A percentile compares a stretch with the other conserved stretches of the same genome.
Evolutionary conservation across 2,329 filamentous ascomycete genomes (phyloP).

Genomic region (Dryadomyces quercivorus): DNA sequence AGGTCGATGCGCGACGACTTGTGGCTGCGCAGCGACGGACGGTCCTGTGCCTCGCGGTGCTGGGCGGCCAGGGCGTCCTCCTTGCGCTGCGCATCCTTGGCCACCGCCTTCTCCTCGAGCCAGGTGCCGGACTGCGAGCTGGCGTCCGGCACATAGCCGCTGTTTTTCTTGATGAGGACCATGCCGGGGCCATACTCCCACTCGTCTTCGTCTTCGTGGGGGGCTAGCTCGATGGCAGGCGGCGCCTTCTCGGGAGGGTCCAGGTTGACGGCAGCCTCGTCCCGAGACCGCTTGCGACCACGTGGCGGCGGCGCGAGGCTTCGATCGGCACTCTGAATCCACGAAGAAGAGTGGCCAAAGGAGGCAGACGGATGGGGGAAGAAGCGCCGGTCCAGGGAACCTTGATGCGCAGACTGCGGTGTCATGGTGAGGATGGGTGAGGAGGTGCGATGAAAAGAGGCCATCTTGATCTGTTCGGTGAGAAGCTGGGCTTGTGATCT

Average conservation of each 20-base stretch:
- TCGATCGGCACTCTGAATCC: constrained; percentile 18
- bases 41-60: constrained; percentile 35
- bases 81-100: constrained; percentile 30
- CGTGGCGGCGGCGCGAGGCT: constrained; percentile 22
- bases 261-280: constrained; percentile 58
- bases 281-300: constrained; percentile 65
- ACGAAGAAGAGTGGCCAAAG: constrained; percentile 21
- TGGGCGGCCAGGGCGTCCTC: constrained; percentile 28
- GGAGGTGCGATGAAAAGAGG: constrained; percentile 30
- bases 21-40: constrained; percentile 44
- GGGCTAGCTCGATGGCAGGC: constrained; percentile 27
- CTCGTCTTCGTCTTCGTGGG: constrained; percentile 47
- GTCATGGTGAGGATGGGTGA: constrained; percentile 36
- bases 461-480: constrained; percentile 20
- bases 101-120: constrained; percentile 53
- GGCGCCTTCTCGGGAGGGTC: constrained; percentile 41
- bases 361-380: constrained; percentile 26
- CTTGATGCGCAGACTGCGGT: constrained; percentile 28
- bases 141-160: constrained; percentile 45
- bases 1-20: constrained; percentile 55
- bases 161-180: constrained; percentile 55
- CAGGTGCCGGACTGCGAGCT: constrained; percentile 60
- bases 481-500: background rate
- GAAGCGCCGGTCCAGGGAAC: constrained; percentile 26
- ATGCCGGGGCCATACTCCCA: constrained; percentile 63